Conservation (phyloP, 1,284 basidiomycete species). For the Trametes polyzona region DNA sequence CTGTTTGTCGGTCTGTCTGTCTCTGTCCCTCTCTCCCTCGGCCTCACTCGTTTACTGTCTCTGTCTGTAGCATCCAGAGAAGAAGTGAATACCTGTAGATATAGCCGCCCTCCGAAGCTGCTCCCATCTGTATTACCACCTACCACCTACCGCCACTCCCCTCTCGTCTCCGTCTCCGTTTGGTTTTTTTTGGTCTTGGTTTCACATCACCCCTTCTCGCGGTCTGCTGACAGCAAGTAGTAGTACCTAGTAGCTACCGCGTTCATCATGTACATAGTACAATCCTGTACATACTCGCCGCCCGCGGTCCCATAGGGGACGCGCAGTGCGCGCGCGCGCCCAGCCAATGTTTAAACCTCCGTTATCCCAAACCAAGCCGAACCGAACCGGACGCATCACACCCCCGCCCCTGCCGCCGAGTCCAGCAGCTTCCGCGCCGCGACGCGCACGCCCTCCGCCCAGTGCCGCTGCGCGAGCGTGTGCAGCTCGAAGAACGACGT, state of each 20-base stretch:
- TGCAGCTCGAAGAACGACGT: constrained; percentile 74
- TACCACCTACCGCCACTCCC: neutral
- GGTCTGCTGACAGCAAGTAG: too few relatives aligned
- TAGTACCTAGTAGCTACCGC: too few relatives aligned
- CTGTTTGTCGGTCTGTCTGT: too few relatives aligned
- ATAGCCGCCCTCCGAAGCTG: constrained; percentile 17
- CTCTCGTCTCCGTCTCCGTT: neutral
- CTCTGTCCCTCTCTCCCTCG: too few relatives aligned
- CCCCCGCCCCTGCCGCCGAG: constrained; percentile 14
- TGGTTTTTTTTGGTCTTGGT: too few relatives aligned
- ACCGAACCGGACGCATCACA: too few relatives aligned
- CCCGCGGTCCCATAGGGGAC: too few relatives aligned
- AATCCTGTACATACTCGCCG: neutral
- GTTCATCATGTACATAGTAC: too few relatives aligned
- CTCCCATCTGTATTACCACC: constrained; percentile 21
- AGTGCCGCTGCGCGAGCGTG: constrained; percentile 59
- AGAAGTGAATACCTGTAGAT: constrained; percentile 27
- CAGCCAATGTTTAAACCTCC: too few relatives aligned
- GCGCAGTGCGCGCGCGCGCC: too few relatives aligned
- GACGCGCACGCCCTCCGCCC: constrained; percentile 62
- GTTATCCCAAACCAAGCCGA: too few relatives aligned
- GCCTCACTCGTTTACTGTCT: neutral
- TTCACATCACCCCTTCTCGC: too few relatives aligned
- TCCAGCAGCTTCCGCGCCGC: constrained; percentile 31
- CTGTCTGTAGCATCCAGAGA: constrained; percentile 2